A percentile compares a stretch with the other conserved stretches of the same genome.
Conservation (phyloP, 108 stramenopile species). For the Bacterosira constricta region DNA sequence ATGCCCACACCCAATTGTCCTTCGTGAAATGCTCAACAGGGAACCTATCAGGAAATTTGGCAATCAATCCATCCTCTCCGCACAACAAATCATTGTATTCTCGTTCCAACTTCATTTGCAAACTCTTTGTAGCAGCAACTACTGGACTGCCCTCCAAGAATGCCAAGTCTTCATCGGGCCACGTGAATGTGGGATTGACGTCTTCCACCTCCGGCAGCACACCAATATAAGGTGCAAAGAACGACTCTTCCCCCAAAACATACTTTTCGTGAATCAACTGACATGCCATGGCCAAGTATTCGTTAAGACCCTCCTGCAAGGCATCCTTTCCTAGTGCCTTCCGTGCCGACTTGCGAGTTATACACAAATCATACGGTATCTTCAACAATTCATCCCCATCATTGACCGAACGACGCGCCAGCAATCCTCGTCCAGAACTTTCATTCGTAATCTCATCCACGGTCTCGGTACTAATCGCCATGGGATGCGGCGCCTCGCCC, state of each 20-base stretch:
- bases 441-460: conserved; percentile 93
- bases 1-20: conserved; percentile 95
- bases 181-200: conserved; percentile 94
- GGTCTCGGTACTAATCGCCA: conserved; percentile 92
- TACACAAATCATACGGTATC: conserved; percentile 84
- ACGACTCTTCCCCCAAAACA: conserved; percentile 71
- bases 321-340: conserved; percentile 79
- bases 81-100: conserved; percentile 85
- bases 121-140: conserved; percentile 80
- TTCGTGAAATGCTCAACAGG: conserved; percentile 81
- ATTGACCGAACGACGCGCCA: conserved; percentile 87
- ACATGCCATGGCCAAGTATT: conserved; percentile 94
- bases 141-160: conserved; percentile 91
- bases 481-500: conserved; percentile 95
- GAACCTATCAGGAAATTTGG: conserved; percentile 77
- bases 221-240: conserved; percentile 86
- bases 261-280: conserved; percentile 90
- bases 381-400: conserved; percentile 89
- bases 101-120: conserved; percentile 87
- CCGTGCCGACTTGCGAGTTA: conserved; percentile 84
- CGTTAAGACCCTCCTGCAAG: conserved; percentile 81
- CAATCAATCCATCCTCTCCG: conserved; percentile 67
- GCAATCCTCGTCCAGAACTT: conserved; percentile 88
- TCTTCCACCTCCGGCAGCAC: conserved; percentile 88
- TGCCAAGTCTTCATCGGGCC: conserved; percentile 89